phyloP scores from a whole-genome alignment of 1,284 basidiomycete genomes.

The Pseudozyma tsukubaensis region DNA sequence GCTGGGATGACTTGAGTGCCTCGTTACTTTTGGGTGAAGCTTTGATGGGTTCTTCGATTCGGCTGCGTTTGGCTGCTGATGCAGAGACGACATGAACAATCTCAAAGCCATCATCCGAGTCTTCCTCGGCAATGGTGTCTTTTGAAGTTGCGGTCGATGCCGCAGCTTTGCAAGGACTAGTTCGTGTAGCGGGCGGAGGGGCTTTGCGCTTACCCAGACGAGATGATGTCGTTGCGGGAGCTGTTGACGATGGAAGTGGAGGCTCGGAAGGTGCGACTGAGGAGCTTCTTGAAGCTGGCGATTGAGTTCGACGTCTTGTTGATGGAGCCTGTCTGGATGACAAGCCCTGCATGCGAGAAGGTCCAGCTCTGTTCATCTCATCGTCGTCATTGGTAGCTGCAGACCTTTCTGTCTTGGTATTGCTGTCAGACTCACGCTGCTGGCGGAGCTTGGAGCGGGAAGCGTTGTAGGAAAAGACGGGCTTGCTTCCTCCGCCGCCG shows the following conservation, averaged over 20 bases:
- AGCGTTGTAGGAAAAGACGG: constrained; percentile 13
- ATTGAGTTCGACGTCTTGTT: background rate
- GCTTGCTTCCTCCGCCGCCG: constrained; percentile 25
- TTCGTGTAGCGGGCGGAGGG: constrained; percentile 4
- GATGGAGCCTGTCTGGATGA: constrained; percentile 3
- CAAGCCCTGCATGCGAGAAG: background rate
- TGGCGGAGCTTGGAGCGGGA: background rate
- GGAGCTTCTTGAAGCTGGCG: background rate
- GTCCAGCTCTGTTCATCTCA: background rate
- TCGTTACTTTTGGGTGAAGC: constrained; percentile 1
- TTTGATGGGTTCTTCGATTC: constrained; percentile 5
- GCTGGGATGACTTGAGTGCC: constrained; percentile 10
- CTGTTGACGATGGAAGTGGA: constrained; percentile 14
- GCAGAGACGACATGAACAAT: constrained; percentile 5
- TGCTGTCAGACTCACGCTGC: background rate
- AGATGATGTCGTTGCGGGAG: constrained; percentile 3
- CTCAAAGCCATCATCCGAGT: constrained; percentile 34
- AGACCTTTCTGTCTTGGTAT: too few species aligned
- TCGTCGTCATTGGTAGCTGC: background rate
- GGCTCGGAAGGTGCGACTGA: background rate
- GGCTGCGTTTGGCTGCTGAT: constrained; percentile 2
- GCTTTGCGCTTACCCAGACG: constrained; percentile 21
- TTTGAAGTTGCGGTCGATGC: background rate
- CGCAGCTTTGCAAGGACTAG: background rate
- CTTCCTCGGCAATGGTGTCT: constrained; percentile 4